Conservation (phyloP, 305 asterid genomes). For the Fraxinus floribunda region DNA sequence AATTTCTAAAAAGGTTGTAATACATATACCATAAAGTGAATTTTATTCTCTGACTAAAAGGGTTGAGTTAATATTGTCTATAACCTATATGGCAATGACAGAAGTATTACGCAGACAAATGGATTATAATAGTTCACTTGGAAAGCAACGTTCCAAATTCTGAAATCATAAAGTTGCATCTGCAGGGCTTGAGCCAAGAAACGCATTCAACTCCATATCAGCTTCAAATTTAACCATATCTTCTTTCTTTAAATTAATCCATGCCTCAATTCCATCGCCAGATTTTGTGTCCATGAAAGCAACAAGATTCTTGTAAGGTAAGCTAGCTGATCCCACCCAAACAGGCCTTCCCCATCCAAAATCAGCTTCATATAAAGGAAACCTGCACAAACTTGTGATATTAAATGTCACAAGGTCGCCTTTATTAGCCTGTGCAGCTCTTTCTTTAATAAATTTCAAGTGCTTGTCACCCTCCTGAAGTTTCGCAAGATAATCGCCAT, state of each 20-base stretch:
- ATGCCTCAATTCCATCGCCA: constrained; percentile 52
- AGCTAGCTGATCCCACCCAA: constrained; percentile 43
- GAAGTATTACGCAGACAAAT: not conserved
- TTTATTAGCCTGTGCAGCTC: constrained; percentile 15
- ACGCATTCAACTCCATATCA: not conserved
- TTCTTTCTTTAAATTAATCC: constrained; percentile 39
- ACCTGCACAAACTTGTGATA: constrained; percentile 54
- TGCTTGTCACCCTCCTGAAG: constrained; percentile 33
- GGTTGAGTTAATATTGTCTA: too few relatives aligned
- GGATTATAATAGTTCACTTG: too few relatives aligned
- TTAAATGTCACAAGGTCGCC: constrained; percentile 31
- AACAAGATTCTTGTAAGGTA: constrained; percentile 36
- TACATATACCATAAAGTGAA: too few relatives aligned
- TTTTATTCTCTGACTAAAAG: too few relatives aligned
- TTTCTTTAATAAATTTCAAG: constrained; percentile 23
- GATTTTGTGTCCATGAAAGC: constrained; percentile 26
- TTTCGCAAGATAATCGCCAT: constrained; percentile 26
- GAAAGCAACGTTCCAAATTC: not conserved
- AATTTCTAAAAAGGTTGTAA: too few relatives aligned
- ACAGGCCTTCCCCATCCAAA: constrained; percentile 61
- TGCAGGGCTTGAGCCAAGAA: not conserved
- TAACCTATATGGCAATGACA: not conserved
- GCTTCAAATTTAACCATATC: constrained; percentile 39
- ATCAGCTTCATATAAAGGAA: constrained; percentile 49
- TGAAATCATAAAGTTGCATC: not conserved